Evolutionary conservation across 495 filamentous ascomycete genomes (phyloP).

Genomic region (Talaromyces wortmannii): DNA sequence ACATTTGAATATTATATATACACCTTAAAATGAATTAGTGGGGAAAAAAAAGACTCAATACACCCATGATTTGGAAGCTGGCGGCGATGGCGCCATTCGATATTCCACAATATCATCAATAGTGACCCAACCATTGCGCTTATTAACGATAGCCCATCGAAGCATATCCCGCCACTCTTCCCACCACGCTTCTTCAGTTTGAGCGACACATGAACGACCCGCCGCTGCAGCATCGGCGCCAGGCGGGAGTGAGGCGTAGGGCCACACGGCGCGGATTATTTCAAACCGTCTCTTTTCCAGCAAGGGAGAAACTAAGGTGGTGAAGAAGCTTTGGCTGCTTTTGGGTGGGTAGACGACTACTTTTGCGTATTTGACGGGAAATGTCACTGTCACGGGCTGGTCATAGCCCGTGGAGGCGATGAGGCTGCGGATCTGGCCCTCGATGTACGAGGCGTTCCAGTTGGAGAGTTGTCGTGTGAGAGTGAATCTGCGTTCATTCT

Average conservation of each 20-base stretch:
- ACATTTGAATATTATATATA: not conserved
- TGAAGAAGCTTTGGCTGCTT: constrained; percentile 22
- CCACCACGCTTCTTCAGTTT: constrained; percentile 49
- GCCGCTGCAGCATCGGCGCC: not conserved
- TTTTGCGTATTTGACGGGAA: constrained; percentile 40
- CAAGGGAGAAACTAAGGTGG: constrained; percentile 19
- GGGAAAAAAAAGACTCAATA: no score
- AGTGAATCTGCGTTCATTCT: constrained; percentile 21
- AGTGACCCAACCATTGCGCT: constrained; percentile 40
- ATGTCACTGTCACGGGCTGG: constrained; percentile 39
- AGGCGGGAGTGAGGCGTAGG: constrained; percentile 11
- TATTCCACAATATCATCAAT: constrained; percentile 43
- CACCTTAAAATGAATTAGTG: not conserved
- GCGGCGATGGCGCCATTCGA: constrained; percentile 2
- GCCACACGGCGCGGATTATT: constrained; percentile 39
- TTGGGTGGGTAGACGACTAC: constrained; percentile 40
- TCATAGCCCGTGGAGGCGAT: constrained; percentile 36
- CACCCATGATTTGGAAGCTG: not conserved
- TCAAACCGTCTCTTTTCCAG: constrained; percentile 39
- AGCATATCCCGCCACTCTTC: constrained; percentile 39
- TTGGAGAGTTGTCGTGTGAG: constrained; percentile 43
- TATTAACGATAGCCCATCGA: constrained; percentile 33
- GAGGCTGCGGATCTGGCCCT: constrained; percentile 42
- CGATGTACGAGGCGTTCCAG: constrained; percentile 42
- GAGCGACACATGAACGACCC: constrained; percentile 25